Conservation (phyloP, 2,329 filamentous ascomycete genomes). For the Arthrinium puccinioides region DNA sequence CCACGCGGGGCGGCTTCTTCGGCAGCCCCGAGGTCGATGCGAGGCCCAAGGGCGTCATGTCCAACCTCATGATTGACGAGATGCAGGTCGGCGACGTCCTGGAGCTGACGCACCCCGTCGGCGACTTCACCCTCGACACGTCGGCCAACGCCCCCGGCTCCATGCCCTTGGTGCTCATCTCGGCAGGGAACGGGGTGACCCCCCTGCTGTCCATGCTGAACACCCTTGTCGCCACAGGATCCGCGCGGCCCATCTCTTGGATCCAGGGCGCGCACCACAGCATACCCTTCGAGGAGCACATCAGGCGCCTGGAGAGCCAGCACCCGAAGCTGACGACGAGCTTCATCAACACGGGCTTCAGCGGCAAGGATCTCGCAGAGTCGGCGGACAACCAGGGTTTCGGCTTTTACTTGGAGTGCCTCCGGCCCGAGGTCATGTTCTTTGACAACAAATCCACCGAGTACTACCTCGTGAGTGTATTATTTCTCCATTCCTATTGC, state of each 20-base stretch:
- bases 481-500: no score
- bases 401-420: constrained; percentile 37
- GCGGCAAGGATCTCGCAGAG: constrained; percentile 34
- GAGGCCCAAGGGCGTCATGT: constrained; percentile 35
- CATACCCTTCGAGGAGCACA: constrained; percentile 46
- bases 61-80: constrained; percentile 42
- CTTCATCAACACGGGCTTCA: constrained; percentile 43
- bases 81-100: constrained; percentile 44
- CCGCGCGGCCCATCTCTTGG: constrained; percentile 48
- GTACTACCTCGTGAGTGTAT: constrained; percentile 48
- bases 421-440: constrained; percentile 36
- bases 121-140: constrained; percentile 55
- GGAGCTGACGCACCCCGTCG: constrained; percentile 47
- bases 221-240: constrained; percentile 20
- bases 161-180: constrained; percentile 56
- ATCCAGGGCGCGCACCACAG: constrained; percentile 50
- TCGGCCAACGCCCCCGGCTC: constrained; percentile 29
- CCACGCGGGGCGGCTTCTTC: constrained; percentile 22
- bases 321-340: constrained; percentile 30
- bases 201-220: constrained; percentile 61
- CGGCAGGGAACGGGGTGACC: constrained; percentile 62
- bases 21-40: constrained; percentile 27
- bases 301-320: constrained; percentile 33
- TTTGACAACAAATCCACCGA: constrained; percentile 37
- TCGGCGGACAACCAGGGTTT: constrained; percentile 37